Evolutionary conservation across 1,284 basidiomycete genomes (phyloP).

Genomic region (Sporisorium graminicola): DNA sequence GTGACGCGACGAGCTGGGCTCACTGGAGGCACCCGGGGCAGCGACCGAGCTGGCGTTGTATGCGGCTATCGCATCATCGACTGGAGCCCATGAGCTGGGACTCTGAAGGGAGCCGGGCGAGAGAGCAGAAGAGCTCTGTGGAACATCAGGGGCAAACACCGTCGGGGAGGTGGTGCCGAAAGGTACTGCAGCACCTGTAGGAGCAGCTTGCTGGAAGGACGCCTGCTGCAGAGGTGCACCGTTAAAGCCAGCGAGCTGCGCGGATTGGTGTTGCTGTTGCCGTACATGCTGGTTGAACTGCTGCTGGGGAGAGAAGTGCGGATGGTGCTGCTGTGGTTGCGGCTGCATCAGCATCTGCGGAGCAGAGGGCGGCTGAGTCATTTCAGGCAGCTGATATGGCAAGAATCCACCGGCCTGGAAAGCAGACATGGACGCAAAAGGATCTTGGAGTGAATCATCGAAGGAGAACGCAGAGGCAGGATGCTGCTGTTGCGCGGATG

Average conservation of each 20-base stretch:
- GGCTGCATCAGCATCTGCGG: constrained; percentile 21
- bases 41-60: constrained; percentile 42
- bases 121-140: constrained; percentile 8
- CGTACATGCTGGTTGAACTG: background rate
- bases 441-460: constrained; percentile 21
- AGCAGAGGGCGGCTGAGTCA: background rate
- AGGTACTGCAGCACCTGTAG: background rate
- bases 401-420: constrained; percentile 31
- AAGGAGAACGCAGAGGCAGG: constrained; percentile 5
- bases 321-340: constrained; percentile 2
- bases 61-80: constrained; percentile 29
- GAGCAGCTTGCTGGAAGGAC: constrained; percentile 4
- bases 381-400: constrained; percentile 25
- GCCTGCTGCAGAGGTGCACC: background rate
- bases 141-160: background rate
- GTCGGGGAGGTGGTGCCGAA: constrained; percentile 5
- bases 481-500: constrained; percentile 10
- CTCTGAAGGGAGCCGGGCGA: constrained; percentile 25
- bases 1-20: constrained; percentile 23
- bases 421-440: constrained; percentile 17
- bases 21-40: constrained; percentile 18
- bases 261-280: constrained; percentile 6
- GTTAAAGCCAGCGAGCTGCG: background rate
- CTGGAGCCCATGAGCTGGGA: constrained; percentile 9
- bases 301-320: constrained; percentile 6